Conservation (phyloP, 352 stramenopile species). For the Pythium vanterpoolii region DNA sequence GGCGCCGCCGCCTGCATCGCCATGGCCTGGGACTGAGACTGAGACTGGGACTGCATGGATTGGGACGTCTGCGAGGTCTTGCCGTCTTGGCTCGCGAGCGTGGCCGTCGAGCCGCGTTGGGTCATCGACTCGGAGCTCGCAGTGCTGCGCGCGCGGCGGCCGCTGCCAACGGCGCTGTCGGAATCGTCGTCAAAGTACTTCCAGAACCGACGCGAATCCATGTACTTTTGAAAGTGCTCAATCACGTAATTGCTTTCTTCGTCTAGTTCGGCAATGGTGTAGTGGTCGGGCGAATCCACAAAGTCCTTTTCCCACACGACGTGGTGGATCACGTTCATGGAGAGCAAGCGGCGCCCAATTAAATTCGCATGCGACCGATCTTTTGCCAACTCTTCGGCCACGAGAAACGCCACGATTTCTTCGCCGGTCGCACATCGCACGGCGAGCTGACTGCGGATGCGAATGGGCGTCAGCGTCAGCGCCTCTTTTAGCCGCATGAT, state of each 20-base stretch:
- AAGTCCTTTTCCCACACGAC: conserved; percentile 85
- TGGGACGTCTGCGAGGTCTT: conserved; percentile 13
- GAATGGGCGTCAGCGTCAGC: conserved; percentile 54
- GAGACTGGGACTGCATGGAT: conserved; percentile 1
- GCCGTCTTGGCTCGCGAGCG: conserved; percentile 24
- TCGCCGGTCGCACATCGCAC: conserved; percentile 67
- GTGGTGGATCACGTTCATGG: conserved; percentile 85
- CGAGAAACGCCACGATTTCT: conserved; percentile 66
- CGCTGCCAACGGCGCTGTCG: conserved; percentile 19
- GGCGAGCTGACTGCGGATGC: conserved; percentile 59
- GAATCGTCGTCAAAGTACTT: conserved; percentile 57
- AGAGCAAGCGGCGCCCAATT: conserved; percentile 57
- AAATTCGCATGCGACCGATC: conserved; percentile 51
- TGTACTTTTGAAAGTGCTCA: conserved; percentile 77
- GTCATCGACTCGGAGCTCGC: conserved; percentile 29
- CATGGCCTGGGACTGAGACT: not conserved
- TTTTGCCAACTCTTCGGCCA: conserved; percentile 43
- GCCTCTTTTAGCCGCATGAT: conserved; percentile 51
- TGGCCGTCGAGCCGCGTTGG: conserved; percentile 18
- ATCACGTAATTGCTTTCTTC: conserved; percentile 60
- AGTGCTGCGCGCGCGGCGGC: conserved; percentile 28
- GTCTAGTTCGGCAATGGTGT: conserved; percentile 57
- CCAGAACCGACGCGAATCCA: conserved; percentile 82
- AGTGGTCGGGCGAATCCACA: conserved; percentile 70
- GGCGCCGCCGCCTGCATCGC: conserved; percentile 8